phyloP scores from a whole-genome alignment of 352 stramenopile genomes.

The Phytopythium boreale region DNA sequence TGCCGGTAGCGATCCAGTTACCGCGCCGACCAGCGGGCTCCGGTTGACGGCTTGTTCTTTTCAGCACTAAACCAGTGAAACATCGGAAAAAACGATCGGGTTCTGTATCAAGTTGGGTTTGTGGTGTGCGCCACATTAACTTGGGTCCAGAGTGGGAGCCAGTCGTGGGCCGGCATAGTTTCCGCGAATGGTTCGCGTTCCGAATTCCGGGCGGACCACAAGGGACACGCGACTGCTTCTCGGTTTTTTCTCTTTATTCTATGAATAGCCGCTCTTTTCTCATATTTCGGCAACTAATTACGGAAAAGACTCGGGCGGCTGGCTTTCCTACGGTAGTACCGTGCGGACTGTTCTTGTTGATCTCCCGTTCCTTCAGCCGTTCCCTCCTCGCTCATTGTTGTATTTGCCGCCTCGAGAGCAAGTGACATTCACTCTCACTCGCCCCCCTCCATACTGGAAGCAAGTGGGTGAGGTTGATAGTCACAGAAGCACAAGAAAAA shows the following conservation, averaged over 20 bases:
- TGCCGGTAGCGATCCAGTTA: too few relatives aligned
- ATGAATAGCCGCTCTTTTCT: neutral
- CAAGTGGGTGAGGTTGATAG: neutral
- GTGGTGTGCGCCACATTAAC: neutral
- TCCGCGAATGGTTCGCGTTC: neutral
- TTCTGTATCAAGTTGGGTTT: too few relatives aligned
- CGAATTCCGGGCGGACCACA: neutral
- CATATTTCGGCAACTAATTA: neutral
- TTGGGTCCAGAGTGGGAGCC: slow-evolving; percentile 12
- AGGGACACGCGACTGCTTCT: neutral
- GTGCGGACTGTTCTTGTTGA: neutral
- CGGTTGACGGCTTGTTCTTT: too few relatives aligned
- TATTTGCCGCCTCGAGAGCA: slow-evolving; percentile 54
- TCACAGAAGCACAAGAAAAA: neutral
- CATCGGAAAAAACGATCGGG: too few relatives aligned
- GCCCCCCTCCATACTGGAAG: neutral
- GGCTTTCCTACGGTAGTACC: neutral
- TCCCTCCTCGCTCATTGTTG: slow-evolving; percentile 39
- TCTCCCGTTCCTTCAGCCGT: slow-evolving; percentile 24
- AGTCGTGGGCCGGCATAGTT: slow-evolving; percentile 1
- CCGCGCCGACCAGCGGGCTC: too few relatives aligned
- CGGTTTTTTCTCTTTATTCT: neutral
- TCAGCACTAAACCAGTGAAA: too few relatives aligned
- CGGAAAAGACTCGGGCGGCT: neutral
- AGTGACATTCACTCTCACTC: slow-evolving; percentile 22